These are phyloP conservation scores for Heterobasidion annosum DNA, from an alignment of 1,284 basidiomycete species.

Conservation along the genomic window DNA sequence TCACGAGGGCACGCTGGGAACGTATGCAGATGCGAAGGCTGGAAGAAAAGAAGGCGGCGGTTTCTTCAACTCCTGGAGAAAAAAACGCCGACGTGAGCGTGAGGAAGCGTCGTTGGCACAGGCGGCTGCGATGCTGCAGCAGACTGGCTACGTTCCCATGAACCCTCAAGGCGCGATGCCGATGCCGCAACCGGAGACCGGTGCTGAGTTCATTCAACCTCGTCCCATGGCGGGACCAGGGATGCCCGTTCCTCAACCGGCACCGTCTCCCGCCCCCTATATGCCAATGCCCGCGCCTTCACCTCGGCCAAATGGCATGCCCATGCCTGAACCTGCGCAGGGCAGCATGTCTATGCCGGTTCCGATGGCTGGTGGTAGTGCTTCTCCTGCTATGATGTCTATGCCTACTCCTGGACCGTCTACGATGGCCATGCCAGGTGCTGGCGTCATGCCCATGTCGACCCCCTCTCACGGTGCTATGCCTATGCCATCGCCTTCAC, in stretches of 20 bases:
- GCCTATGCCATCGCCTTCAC: constrained; percentile 5
- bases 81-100: too few relatives aligned
- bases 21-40: neutral
- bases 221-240: neutral
- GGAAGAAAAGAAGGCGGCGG: neutral
- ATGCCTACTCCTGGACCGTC: neutral
- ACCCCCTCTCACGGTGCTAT: neutral
- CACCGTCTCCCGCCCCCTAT: neutral
- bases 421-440: neutral
- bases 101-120: neutral
- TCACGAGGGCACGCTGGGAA: neutral
- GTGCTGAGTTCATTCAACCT: neutral
- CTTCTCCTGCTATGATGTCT: neutral
- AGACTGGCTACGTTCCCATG: neutral
- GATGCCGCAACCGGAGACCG: neutral
- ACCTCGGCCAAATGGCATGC: neutral
- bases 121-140: neutral
- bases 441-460: neutral
- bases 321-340: neutral
- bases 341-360: neutral
- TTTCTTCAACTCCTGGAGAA: neutral
- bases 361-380: neutral
- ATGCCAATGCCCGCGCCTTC: neutral
- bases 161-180: neutral
- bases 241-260: constrained; percentile 2